These are phyloP conservation scores for Populus hybrid DNA, from an alignment of 441 rosid genomes.

Conservation along the genomic window DNA sequence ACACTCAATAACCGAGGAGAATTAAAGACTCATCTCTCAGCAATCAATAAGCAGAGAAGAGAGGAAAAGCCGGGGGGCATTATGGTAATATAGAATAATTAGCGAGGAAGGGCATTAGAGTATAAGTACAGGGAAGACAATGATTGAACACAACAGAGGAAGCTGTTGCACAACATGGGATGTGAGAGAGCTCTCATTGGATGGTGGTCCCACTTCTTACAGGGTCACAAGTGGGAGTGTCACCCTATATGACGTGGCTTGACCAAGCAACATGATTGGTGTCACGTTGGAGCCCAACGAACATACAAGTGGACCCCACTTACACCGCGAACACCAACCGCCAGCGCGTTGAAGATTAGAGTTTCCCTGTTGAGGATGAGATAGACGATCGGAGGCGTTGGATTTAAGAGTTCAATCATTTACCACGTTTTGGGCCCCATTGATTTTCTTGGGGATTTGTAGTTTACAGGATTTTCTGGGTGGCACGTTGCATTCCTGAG, in stretches of 20 bases:
- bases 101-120: conserved; percentile 12
- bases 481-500: conserved; percentile 31
- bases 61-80: background rate
- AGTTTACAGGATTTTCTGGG: conserved; percentile 30
- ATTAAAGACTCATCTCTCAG: background rate
- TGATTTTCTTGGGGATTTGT: background rate
- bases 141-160: conserved; percentile 41
- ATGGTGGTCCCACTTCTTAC: conserved; percentile 20
- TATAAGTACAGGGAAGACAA: conserved; percentile 18
- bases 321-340: conserved; percentile 34
- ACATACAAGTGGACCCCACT: conserved; percentile 8
- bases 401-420: conserved; percentile 12
- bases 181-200: conserved; percentile 7
- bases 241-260: conserved; percentile 44
- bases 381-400: conserved; percentile 23
- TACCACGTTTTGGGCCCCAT: conserved; percentile 19
- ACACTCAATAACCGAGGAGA: too few relatives aligned
- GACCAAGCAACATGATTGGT: conserved; percentile 51
- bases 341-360: conserved; percentile 22
- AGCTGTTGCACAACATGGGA: conserved; percentile 66
- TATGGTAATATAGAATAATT: background rate
- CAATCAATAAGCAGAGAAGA: too few relatives aligned
- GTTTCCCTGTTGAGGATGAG: background rate
- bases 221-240: conserved; percentile 28
- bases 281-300: conserved; percentile 18